Base-by-base conservation (phyloP, 441 rosid species). In the Eugenia klotzschiana region DNA sequence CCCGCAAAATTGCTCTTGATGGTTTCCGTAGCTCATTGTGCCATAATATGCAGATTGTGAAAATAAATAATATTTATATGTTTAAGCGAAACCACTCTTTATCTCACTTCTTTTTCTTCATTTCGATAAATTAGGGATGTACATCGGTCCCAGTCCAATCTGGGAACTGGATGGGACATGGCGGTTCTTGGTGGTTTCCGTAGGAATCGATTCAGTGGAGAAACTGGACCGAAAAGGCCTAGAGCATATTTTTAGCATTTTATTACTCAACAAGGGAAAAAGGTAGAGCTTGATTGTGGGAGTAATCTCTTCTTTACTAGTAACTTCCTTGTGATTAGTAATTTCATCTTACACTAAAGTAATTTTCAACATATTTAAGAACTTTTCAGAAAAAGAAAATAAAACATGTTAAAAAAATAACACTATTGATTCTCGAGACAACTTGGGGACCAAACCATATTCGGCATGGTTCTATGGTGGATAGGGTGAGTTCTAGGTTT, bases 161-260 rank as follows among this genome's bases (percentile, higher is more conserved):
- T 1, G 2, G 20, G 27, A 57, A 6, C 7, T 5, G 15, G 4
- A 13, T 14, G 2, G 0, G 41, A 29, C 23, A 0, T 3, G 20
- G 10, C 18, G 4, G 23, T 29, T 60, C 73, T 60, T 27, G 41
- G 41, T 60, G 73, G 6, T 60, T 60, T 29, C 20, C 1, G 41
- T 1, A 2, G 4, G 22, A 27, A 15, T 27, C 1, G 10, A 1
- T 16, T 4, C 1, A 0, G 0, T 27, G 8, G 1, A 27, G 40
- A 7, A 27, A 27, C 10, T 1, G 2, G 40, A 58, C 3, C 0
- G 23, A 7, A 60, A 9, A 2, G 0, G 22, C 41, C 23, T 1
- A 3, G 3, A 60, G 12, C 7, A 29, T 60, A 60, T 27, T 58
- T 2, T 27, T 15, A 27, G 15, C 9, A 2, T 14, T 14, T 57